Conservation (phyloP, 2,329 filamentous ascomycete genomes). For the Microcyclospora pomicola region DNA sequence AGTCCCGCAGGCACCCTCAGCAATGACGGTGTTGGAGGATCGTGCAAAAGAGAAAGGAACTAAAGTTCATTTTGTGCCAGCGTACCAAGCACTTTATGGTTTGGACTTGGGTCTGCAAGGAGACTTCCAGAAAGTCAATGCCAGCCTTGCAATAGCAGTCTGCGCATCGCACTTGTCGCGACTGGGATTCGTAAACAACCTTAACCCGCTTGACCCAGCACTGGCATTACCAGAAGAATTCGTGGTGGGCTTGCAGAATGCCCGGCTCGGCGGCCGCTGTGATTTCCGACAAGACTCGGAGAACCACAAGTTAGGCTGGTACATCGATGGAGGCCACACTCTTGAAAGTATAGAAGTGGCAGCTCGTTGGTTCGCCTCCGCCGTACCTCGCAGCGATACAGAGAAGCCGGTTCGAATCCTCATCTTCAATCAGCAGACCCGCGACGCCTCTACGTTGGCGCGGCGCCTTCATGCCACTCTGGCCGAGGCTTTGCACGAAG, state of each 20-base stretch:
- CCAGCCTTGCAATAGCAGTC: conserved; percentile 45
- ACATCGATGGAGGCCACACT: conserved; percentile 80
- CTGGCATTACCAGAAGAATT: conserved; percentile 46
- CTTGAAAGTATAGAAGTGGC: conserved; percentile 66
- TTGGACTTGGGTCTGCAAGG: conserved; percentile 46
- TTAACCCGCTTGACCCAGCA: conserved; percentile 26
- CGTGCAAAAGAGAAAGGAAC: conserved; percentile 39
- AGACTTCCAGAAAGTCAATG: conserved; percentile 50
- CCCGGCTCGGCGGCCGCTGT: conserved; percentile 62
- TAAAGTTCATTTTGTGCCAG: conserved; percentile 34
- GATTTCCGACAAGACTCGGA: conserved; percentile 48
- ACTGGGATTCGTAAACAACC: conserved; percentile 29
- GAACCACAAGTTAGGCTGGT: conserved; percentile 49
- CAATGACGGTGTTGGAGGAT: conserved; percentile 42
- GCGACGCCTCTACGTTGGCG: conserved; percentile 57
- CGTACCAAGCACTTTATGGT: conserved; percentile 34
- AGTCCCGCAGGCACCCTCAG: conserved; percentile 40
- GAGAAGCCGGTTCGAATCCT: conserved; percentile 39
- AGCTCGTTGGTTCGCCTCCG: conserved; percentile 57
- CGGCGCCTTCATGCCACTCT: conserved; percentile 47
- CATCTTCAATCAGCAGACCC: conserved; percentile 87
- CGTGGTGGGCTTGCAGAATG: conserved; percentile 48
- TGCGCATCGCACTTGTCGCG: conserved; percentile 44
- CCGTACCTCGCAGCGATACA: conserved; percentile 3
- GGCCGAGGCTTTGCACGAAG: conserved; percentile 24